A percentile compares a stretch with the other conserved stretches of the same genome.
Conservation (phyloP, 148 eudicot genomes). For the Mesembryanthemum crystallinum region DNA sequence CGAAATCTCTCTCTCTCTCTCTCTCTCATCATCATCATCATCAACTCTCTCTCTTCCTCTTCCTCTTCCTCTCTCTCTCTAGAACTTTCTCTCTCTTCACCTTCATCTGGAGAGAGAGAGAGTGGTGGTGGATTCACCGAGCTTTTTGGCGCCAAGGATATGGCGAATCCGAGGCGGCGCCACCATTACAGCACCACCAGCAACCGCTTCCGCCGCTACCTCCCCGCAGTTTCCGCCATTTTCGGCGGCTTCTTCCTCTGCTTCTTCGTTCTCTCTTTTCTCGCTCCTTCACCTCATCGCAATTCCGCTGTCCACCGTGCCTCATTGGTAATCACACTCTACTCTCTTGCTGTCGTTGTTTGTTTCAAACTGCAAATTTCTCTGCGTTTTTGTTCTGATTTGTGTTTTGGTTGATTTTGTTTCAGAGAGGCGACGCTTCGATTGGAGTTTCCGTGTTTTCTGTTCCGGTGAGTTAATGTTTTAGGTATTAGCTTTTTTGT, state of each 20-base stretch:
- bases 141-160: constrained; percentile 28
- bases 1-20: no score
- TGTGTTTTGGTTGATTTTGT: constrained; percentile 10
- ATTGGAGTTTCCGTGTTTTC: constrained; percentile 32
- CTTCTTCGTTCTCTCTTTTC: constrained; percentile 47
- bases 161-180: constrained; percentile 80
- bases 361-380: background rate
- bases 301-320: constrained; percentile 19
- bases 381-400: background rate
- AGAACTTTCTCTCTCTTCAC: background rate
- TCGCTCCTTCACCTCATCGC: constrained; percentile 51
- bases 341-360: background rate
- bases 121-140: constrained; percentile 8
- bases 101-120: constrained; percentile 4
- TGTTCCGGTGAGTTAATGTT: constrained; percentile 62
- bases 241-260: constrained; percentile 50
- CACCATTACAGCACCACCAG: constrained; percentile 43
- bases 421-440: constrained; percentile 34
- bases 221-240: constrained; percentile 38
- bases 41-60: constrained; percentile 1
- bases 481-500: background rate
- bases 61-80: background rate
- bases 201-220: constrained; percentile 28
- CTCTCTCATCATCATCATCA: background rate
- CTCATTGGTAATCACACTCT: constrained; percentile 22